Conservation (phyloP, 2,329 filamentous ascomycete genomes). For the Xylogone sp. region DNA sequence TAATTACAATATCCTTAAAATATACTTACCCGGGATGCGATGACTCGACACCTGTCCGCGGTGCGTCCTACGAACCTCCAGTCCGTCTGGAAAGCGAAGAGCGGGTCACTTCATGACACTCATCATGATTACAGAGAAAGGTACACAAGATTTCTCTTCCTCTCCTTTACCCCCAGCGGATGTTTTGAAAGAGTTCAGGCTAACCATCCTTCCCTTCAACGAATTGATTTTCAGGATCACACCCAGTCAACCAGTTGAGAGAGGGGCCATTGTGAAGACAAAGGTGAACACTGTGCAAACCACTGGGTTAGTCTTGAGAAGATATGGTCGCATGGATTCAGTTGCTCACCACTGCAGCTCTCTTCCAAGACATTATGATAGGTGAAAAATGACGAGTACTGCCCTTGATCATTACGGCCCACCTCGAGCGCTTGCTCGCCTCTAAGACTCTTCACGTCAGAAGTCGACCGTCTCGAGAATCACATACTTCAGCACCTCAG, state of each 20-base stretch:
- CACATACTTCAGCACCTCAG: no score
- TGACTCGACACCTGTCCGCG: background rate
- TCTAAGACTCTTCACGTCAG: background rate
- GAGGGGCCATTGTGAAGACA: background rate
- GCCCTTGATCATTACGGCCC: background rate
- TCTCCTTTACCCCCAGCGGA: background rate
- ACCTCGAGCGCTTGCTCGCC: background rate
- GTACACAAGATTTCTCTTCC: background rate
- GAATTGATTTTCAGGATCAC: background rate
- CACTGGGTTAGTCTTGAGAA: background rate
- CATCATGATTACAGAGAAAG: background rate
- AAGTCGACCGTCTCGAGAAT: no score
- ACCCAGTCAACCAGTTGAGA: background rate
- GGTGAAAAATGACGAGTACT: background rate
- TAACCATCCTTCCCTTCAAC: background rate
- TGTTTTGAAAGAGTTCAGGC: background rate
- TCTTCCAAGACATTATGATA: constrained; percentile 1
- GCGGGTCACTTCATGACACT: background rate
- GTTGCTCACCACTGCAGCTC: background rate
- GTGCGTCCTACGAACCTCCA: background rate
- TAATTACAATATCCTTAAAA: background rate
- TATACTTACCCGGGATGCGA: background rate
- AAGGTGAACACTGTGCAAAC: no score
- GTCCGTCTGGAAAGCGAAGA: background rate
- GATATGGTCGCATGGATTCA: background rate